Conservation (phyloP, 345 rosid species). For the Eucalyptus tenuipes region DNA sequence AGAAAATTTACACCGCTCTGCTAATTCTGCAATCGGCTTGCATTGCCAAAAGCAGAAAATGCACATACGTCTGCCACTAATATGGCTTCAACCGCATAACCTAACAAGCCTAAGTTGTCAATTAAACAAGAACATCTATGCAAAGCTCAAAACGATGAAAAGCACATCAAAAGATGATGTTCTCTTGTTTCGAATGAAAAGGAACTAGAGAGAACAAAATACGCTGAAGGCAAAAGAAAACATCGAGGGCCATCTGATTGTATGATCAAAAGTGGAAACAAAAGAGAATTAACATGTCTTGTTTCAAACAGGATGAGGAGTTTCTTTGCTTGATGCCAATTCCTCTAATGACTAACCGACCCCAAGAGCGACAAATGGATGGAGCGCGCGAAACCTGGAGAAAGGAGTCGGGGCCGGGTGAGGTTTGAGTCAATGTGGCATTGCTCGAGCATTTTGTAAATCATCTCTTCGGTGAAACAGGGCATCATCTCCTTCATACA, state of each 20-base stretch:
- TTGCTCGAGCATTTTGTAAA: neutral
- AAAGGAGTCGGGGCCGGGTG: neutral
- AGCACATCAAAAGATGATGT: neutral
- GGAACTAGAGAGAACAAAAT: neutral
- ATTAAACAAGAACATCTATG: neutral
- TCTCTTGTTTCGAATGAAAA: neutral
- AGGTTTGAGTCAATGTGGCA: neutral
- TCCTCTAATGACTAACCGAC: neutral
- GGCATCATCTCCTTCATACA: neutral
- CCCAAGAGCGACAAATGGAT: neutral
- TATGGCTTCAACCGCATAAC: neutral
- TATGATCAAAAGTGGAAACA: neutral
- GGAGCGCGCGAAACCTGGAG: neutral
- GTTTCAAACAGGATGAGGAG: neutral
- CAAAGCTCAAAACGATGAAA: neutral
- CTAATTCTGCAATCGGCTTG: neutral
- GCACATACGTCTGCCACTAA: neutral
- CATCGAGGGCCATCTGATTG: neutral
- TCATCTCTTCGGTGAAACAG: neutral
- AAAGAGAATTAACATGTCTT: neutral
- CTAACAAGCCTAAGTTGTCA: neutral
- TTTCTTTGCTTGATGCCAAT: neutral
- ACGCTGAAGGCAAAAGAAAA: neutral
- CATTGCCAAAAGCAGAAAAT: neutral
- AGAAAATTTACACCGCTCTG: neutral